Conservation (phyloP, 257 asterid species). For the Lycium barbarum region DNA sequence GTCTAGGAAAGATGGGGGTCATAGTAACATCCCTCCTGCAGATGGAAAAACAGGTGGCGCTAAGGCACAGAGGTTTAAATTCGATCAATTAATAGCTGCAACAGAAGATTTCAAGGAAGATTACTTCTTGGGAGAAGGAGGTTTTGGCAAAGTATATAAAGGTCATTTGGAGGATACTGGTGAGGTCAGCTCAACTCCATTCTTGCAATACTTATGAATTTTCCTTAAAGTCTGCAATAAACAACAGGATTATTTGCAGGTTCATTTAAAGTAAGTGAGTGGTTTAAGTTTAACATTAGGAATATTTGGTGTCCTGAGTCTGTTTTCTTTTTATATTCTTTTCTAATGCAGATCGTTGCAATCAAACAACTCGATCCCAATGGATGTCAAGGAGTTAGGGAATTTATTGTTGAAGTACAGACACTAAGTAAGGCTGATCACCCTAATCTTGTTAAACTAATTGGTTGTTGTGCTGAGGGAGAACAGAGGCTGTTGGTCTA, state of each 20-base stretch:
- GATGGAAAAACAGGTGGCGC: constrained; percentile 35
- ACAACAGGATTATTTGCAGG: neutral
- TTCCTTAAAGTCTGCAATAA: neutral
- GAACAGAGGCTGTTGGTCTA: constrained; percentile 77
- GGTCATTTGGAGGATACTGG: constrained; percentile 55
- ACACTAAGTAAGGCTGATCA: constrained; percentile 69
- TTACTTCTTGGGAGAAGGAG: constrained; percentile 76
- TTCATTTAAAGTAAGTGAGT: neutral
- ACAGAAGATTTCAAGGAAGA: constrained; percentile 62
- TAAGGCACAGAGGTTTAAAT: constrained; percentile 42
- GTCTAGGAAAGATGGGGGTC: constrained; percentile 31
- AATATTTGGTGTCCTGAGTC: neutral
- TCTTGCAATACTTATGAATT: neutral
- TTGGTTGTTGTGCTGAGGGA: constrained; percentile 82
- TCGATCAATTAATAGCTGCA: constrained; percentile 49
- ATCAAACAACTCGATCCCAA: constrained; percentile 72
- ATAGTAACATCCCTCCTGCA: constrained; percentile 25
- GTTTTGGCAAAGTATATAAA: constrained; percentile 76
- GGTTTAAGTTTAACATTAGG: neutral
- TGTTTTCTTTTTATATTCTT: neutral
- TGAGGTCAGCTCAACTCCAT: constrained; percentile 53
- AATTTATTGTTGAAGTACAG: constrained; percentile 72
- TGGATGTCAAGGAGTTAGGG: constrained; percentile 82
- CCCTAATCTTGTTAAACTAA: constrained; percentile 72
- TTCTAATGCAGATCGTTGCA: constrained; percentile 65